phyloP scores from a whole-genome alignment of 1,139 yeast species.

The Hanseniaspora uvarum region DNA sequence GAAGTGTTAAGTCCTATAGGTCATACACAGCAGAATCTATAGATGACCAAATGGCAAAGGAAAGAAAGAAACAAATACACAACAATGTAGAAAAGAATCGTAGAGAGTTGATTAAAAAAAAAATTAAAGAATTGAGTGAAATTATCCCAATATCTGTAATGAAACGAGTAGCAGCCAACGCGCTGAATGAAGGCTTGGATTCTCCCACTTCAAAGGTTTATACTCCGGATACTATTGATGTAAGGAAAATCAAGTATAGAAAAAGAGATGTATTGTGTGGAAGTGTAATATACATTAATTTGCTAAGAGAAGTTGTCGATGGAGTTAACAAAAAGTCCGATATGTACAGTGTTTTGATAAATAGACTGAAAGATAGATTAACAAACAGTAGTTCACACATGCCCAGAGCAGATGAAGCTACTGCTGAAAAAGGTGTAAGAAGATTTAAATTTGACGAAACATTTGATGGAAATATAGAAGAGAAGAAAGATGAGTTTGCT shows the following conservation, averaged over 20 bases:
- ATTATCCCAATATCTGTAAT: constrained; percentile 42
- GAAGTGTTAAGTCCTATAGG: constrained; percentile 15
- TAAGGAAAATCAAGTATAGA: constrained; percentile 6
- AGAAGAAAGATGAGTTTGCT: neutral
- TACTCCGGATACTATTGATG: neutral
- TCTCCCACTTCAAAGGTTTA: neutral
- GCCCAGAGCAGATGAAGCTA: neutral
- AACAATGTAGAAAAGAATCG: constrained; percentile 75
- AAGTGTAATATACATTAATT: constrained; percentile 6
- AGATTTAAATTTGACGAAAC: neutral
- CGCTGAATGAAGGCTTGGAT: neutral
- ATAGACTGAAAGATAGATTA: neutral
- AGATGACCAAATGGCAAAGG: constrained; percentile 54
- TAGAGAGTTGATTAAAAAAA: constrained; percentile 65
- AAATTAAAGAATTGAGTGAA: constrained; percentile 60
- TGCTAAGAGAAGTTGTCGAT: neutral
- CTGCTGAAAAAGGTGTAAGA: neutral
- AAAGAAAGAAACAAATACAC: constrained; percentile 64
- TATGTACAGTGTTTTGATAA: neutral
- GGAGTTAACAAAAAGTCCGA: neutral
- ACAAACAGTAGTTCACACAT: neutral
- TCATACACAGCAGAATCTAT: constrained; percentile 9
- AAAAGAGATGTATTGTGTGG: constrained; percentile 15
- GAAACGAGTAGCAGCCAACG: constrained; percentile 25
- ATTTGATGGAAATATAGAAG: neutral